Conservation (phyloP, 2,329 filamentous ascomycete species). For the Bisporella sp. region DNA sequence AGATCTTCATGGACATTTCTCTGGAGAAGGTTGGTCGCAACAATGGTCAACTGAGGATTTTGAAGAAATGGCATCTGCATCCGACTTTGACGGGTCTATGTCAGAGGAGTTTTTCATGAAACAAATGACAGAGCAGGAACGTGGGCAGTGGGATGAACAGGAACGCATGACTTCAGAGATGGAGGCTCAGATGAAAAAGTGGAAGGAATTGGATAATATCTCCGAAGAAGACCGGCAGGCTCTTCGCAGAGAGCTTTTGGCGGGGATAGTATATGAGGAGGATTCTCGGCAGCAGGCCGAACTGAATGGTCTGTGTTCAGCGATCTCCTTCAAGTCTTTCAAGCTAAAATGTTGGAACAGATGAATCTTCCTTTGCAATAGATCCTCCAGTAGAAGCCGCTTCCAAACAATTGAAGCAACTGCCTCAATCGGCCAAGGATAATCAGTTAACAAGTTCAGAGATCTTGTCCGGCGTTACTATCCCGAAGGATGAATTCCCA, state of each 20-base stretch:
- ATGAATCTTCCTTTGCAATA: too few species aligned
- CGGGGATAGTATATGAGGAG: not conserved
- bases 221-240: slow-evolving; percentile 7
- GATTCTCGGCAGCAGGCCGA: too few species aligned
- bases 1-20: not conserved
- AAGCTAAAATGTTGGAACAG: too few species aligned
- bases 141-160: not conserved
- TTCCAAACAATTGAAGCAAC: too few species aligned
- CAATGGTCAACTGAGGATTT: not conserved
- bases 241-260: slow-evolving; percentile 4
- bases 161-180: not conserved
- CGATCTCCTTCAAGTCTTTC: too few species aligned
- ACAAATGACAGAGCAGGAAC: not conserved
- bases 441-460: too few species aligned
- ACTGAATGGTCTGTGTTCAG: too few species aligned
- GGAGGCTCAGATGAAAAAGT: slow-evolving; percentile 4
- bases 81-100: not conserved
- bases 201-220: slow-evolving; percentile 6
- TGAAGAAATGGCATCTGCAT: not conserved
- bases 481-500: not conserved
- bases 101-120: not conserved
- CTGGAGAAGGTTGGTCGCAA: not conserved
- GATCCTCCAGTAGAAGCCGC: too few species aligned
- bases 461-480: too few species aligned
- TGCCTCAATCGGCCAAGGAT: too few species aligned